Evolutionary conservation across 192 early-diverging fungal species (phyloP).

Genomic region (Haplosporangium gracile): DNA sequence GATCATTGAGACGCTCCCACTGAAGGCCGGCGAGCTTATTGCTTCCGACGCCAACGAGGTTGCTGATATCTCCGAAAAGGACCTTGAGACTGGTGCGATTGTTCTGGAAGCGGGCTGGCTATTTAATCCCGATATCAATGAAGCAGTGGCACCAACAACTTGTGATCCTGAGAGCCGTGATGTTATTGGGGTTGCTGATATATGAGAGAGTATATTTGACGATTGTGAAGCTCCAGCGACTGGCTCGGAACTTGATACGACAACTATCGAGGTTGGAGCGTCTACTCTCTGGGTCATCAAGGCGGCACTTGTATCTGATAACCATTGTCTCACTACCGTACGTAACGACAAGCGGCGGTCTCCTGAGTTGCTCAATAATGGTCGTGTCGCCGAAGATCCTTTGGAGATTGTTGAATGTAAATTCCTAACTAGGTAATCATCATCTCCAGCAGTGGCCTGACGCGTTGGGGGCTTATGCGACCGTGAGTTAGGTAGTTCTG

Average conservation of each 20-base stretch:
- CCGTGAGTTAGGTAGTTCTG: neutral
- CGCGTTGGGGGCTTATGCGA: neutral
- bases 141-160: neutral
- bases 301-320: neutral
- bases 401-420: neutral
- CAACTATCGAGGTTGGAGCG: neutral
- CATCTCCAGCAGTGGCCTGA: neutral
- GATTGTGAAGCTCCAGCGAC: neutral
- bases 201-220: neutral
- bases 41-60: neutral
- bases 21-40: neutral
- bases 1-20: neutral
- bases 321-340: neutral
- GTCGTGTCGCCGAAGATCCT: neutral
- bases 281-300: neutral
- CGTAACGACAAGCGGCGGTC: neutral
- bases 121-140: neutral
- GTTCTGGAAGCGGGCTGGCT: neutral
- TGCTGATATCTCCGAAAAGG: neutral
- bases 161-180: neutral
- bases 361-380: neutral
- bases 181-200: neutral
- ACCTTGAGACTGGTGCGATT: neutral
- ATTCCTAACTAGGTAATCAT: neutral
- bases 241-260: neutral